Evolutionary conservation across 148 eudicot species (phyloP).

Genomic region (Vaccinium myrtillus): DNA sequence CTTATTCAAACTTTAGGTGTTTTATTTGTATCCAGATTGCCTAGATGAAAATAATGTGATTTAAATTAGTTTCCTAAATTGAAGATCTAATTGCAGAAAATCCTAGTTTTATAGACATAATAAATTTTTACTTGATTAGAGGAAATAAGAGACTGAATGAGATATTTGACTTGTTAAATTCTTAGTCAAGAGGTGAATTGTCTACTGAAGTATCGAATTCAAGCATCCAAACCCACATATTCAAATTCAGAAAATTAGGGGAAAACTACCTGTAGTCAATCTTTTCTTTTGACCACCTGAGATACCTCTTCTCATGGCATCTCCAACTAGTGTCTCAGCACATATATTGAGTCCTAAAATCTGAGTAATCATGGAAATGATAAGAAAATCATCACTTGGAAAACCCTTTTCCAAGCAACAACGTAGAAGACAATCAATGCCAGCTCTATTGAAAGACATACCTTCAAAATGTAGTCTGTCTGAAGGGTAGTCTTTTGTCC

Average conservation of each 20-base stretch:
- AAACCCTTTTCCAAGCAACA: conserved; percentile 2
- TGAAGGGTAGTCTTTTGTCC: conserved; percentile 66
- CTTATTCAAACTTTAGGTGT: background rate
- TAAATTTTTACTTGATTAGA: background rate
- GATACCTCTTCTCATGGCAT: conserved; percentile 84
- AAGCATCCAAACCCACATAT: background rate
- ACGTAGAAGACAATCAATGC: background rate
- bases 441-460: conserved; percentile 24
- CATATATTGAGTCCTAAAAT: conserved; percentile 83
- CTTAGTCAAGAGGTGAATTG: no score
- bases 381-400: background rate
- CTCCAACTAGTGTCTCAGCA: conserved; percentile 68
- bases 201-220: background rate
- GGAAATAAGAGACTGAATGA: no score
- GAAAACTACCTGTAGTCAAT: conserved; percentile 61
- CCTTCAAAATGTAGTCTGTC: conserved; percentile 82
- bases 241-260: background rate
- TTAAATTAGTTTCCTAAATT: background rate
- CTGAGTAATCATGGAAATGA: conserved; percentile 29
- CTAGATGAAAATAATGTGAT: background rate
- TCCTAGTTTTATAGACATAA: background rate
- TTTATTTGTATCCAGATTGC: background rate
- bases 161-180: no score
- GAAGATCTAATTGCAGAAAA: background rate
- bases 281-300: conserved; percentile 40